Percentiles rank a stretch among this genome's conserved stretches.
These are phyloP conservation scores for Fusarium nelsonii DNA, from an alignment of 2,329 filamentous ascomycete genomes.

Conservation along the genomic window DNA sequence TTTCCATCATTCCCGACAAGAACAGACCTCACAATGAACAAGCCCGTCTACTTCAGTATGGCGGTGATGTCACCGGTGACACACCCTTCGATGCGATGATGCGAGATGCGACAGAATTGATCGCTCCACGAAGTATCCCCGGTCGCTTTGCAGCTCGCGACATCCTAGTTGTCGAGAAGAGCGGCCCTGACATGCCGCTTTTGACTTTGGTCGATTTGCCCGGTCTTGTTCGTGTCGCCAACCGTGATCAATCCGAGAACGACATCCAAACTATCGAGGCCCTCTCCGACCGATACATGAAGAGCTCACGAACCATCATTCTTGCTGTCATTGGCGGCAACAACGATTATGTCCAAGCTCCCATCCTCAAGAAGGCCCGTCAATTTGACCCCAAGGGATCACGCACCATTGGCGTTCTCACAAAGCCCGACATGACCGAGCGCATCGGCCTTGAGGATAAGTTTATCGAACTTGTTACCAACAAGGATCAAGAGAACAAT, in stretches of 20 bases:
- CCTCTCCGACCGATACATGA: constrained; percentile 67
- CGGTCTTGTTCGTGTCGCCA: constrained; percentile 67
- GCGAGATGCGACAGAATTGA: constrained; percentile 63
- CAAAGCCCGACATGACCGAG: constrained; percentile 66
- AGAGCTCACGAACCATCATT: constrained; percentile 66
- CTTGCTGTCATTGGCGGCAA: constrained; percentile 68
- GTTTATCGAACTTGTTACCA: constrained; percentile 65
- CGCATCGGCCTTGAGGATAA: constrained; percentile 66
- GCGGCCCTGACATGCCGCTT: constrained; percentile 69
- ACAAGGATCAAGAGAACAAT: constrained; percentile 63
- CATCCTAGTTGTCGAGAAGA: constrained; percentile 70
- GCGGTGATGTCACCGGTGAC: constrained; percentile 59
- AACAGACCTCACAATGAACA: constrained; percentile 61
- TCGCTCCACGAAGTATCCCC: constrained; percentile 63
- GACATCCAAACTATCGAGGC: constrained; percentile 66
- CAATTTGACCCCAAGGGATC: constrained; percentile 63
- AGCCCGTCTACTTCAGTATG: constrained; percentile 61
- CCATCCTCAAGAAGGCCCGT: constrained; percentile 64
- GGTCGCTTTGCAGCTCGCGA: constrained; percentile 65
- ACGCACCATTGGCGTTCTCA: constrained; percentile 65
- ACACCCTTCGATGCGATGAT: constrained; percentile 65
- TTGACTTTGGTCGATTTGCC: constrained; percentile 73
- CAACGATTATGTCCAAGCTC: constrained; percentile 66
- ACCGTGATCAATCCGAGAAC: constrained; percentile 63
- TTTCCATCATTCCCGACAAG: constrained; percentile 69